Conservation (phyloP, 2,329 filamentous ascomycete genomes). For the Bipolaris bicolor region DNA sequence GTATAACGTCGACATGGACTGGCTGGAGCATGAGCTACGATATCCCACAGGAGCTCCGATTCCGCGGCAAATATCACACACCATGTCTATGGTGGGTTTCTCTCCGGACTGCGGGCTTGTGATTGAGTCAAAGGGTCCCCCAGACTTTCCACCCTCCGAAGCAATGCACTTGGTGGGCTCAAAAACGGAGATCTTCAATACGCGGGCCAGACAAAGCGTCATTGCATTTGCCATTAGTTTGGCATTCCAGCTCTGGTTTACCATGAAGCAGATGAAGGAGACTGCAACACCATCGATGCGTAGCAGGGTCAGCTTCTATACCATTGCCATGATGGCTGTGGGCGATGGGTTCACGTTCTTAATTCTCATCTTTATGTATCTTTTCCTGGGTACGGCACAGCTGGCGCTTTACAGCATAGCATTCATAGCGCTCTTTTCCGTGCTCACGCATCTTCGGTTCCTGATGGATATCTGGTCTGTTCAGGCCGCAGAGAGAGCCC, state of each 20-base stretch:
- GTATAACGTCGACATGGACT: slow-evolving; percentile 49
- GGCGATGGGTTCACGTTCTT: slow-evolving; percentile 66
- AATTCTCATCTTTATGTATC: slow-evolving; percentile 59
- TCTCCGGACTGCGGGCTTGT: slow-evolving; percentile 72
- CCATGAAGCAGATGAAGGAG: slow-evolving; percentile 68
- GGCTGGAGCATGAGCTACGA: slow-evolving; percentile 65
- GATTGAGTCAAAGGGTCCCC: slow-evolving; percentile 65
- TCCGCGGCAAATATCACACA: slow-evolving; percentile 58
- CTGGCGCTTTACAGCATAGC: slow-evolving; percentile 62
- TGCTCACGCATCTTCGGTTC: slow-evolving; percentile 68
- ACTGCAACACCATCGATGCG: slow-evolving; percentile 68
- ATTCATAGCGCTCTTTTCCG: slow-evolving; percentile 65
- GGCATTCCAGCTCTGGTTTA: slow-evolving; percentile 60
- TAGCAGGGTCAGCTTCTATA: slow-evolving; percentile 69
- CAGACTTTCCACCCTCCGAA: slow-evolving; percentile 59
- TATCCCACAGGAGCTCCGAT: slow-evolving; percentile 64
- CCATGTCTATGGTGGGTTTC: slow-evolving; percentile 66
- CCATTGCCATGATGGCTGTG: slow-evolving; percentile 65
- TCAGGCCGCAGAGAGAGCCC: slow-evolving; percentile 59
- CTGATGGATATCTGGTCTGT: slow-evolving; percentile 71
- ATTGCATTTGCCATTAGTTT: slow-evolving; percentile 59
- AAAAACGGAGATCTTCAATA: slow-evolving; percentile 63
- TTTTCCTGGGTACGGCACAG: slow-evolving; percentile 61
- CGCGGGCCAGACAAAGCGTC: slow-evolving; percentile 59
- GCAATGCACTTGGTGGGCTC: slow-evolving; percentile 61